Base-by-base conservation (phyloP, 805 yeast species). In the Candida vaughaniae region DNA sequence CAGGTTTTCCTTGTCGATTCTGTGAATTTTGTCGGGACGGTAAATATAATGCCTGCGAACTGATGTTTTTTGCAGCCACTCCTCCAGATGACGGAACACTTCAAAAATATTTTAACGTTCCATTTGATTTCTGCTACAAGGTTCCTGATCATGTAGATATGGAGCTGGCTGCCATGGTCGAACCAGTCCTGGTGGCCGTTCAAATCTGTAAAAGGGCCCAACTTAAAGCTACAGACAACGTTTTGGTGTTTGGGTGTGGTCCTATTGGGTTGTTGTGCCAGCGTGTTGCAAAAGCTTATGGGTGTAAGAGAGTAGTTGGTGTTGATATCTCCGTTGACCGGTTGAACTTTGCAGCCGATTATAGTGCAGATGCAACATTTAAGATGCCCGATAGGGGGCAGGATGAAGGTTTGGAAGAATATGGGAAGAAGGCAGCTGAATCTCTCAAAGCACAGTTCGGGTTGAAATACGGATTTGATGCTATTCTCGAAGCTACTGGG, bases 1-100 rank as follows among this genome's bases (percentile, higher is more conserved):
- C 83, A 6, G 79, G 76, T 38, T 56, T 67, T 30, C 73, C 79
- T 20, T 78, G 82, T 48, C 58, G 65, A 22, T 49, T 54, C 19
- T 47, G 55, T 36, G 41, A 17, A 31, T 39, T 41, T 14, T 52
- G 55, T 28, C 34, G 39, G 19, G 42, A 42, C 16, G 57, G 57
- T 12, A 35, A 46, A 25, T 46, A 43, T 17, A 49, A 49, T 25
- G 41, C 40, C 16, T 52, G 56, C 36, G 38, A 33, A 12, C 36
- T 34, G 11, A 47, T 48, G 45, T 32, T 31, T 2, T 48, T 48
- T 35, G 49, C 49, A n/a, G 50, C 51, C 18, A 47, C 49, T 22
- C 52, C 52, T 11, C 48, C 50, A 7, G 38, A 37, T 25, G 48
- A 47, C 33, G 47, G 49, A 9, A 46, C 51, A 10, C 39, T 46